Evolutionary conservation across 257 asterid species (phyloP).

Genomic region (Solanum lycopersicoides): DNA sequence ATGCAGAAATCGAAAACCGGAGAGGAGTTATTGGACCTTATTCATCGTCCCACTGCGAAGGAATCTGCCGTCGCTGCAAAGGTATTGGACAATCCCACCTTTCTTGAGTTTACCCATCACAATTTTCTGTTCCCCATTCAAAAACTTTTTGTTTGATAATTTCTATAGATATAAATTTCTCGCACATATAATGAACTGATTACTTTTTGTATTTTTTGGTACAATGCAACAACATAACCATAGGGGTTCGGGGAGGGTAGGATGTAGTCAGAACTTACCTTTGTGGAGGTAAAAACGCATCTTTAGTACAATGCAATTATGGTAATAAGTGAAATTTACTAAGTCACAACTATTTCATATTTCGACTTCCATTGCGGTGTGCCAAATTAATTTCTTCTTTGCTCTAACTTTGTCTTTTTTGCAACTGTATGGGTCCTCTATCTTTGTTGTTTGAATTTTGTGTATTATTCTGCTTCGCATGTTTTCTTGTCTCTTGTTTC

Average conservation of each 20-base stretch:
- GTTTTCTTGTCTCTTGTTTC: background rate
- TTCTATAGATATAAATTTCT: background rate
- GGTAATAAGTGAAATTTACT: background rate
- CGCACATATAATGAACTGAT: background rate
- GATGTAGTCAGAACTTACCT: background rate
- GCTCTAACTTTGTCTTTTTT: background rate
- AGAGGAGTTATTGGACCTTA: slow-evolving; percentile 92
- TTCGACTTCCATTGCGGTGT: background rate
- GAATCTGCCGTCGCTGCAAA: slow-evolving; percentile 89
- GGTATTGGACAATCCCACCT: slow-evolving; percentile 25
- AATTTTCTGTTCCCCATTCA: background rate
- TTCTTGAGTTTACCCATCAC: background rate
- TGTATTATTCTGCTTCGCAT: background rate
- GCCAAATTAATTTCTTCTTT: background rate
- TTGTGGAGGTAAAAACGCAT: background rate
- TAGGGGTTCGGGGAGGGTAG: background rate
- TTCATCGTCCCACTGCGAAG: slow-evolving; percentile 89
- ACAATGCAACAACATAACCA: background rate
- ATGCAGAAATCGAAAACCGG: slow-evolving; percentile 92
- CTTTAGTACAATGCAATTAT: background rate
- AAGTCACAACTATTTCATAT: background rate
- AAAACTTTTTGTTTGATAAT: background rate
- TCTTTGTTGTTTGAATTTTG: background rate
- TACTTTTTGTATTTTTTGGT: background rate
- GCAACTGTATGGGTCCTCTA: background rate